Evolutionary conservation across 2,329 filamentous ascomycete genomes (phyloP), one percentile per base, ranked within the genome.

Genomic region (Sporothrix globosa): DNA sequence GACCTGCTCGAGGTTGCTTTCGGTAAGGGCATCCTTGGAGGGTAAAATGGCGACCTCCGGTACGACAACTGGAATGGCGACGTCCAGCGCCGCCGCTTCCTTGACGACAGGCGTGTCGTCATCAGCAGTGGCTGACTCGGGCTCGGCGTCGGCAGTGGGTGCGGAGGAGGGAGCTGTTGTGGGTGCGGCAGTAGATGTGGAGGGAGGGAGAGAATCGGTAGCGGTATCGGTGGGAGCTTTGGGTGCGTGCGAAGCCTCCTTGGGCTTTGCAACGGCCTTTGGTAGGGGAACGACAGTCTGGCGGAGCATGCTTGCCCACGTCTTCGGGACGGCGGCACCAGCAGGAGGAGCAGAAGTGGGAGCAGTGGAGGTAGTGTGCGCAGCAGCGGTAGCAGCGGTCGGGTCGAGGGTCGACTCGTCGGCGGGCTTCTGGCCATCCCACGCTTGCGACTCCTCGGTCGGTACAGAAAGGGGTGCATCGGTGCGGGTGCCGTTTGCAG

Each of bases 1-100:
- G 75, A 98, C 86, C 81, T 95, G 92, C 79, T 97, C 94, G 71
- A 98, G 90, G 81, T 98, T 98, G 76, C 90, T 91, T 82, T 95
- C 90, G 39, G 95, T 98, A 74, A 98, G 87, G 77, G 94, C 89
- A 79, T 93, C 92, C 81, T 91, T 90, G 30, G 92, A 87, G 19
- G 92, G 90, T 63, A 87, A 85, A 60, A 95, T 80, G 63, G 85
- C 83, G 67, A 85, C 80, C 75, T 85, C 86, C 69, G 85, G 80
- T 71, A 85, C 84, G 71, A 83, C 79, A 69, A 54, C 53, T 11
- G 79, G 77, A 41, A 81, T 79, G 4, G 81, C 77, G 7, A 81
- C 77, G 72, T 80, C 72, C 70, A 71, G 71, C 6, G 70, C 72
- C 70, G 73, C 70, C 6, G 70, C 70, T 75, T 76, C 76, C 74